A percentile compares a stretch with the other conserved stretches of the same genome.
These are phyloP conservation scores for Nakazawaea molendinolei DNA, from an alignment of 805 yeast genomes.

Conservation along the genomic window DNA sequence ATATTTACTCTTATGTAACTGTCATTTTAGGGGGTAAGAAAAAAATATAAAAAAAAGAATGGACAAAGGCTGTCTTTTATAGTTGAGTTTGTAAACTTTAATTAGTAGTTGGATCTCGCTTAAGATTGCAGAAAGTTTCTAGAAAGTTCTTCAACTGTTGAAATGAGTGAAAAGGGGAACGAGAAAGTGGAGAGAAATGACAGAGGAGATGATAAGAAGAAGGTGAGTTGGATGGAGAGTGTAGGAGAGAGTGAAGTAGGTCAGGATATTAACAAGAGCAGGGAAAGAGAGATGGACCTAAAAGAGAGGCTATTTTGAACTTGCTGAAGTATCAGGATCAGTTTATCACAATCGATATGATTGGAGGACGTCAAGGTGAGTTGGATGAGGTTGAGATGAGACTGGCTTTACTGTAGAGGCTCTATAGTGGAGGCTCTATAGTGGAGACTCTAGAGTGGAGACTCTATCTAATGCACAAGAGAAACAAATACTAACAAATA, in stretches of 20 bases:
- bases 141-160: too few species aligned
- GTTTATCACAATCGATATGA: slow-evolving; percentile 66
- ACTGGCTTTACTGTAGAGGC: too few species aligned
- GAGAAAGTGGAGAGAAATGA: slow-evolving; percentile 1
- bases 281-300: slow-evolving; percentile 37
- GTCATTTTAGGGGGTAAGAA: not conserved
- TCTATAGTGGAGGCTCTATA: too few species aligned
- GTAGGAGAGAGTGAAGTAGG: not conserved
- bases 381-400: slow-evolving; percentile 3
- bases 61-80: too few species aligned
- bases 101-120: too few species aligned
- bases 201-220: slow-evolving; percentile 7
- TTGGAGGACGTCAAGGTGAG: slow-evolving; percentile 70
- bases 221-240: slow-evolving; percentile 3
- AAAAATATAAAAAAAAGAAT: not conserved
- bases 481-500: slow-evolving; percentile 11
- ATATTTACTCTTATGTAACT: not conserved
- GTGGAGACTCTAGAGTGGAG: too few species aligned
- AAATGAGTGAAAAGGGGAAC: not conserved
- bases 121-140: too few species aligned
- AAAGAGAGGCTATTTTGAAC: slow-evolving; percentile 84
- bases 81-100: too few species aligned
- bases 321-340: slow-evolving; percentile 71
- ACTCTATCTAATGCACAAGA: too few species aligned
- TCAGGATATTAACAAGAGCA: not conserved